Evolutionary conservation across 2,329 filamentous ascomycete species (phyloP).

Genomic region (Achaetomium macrosporum): DNA sequence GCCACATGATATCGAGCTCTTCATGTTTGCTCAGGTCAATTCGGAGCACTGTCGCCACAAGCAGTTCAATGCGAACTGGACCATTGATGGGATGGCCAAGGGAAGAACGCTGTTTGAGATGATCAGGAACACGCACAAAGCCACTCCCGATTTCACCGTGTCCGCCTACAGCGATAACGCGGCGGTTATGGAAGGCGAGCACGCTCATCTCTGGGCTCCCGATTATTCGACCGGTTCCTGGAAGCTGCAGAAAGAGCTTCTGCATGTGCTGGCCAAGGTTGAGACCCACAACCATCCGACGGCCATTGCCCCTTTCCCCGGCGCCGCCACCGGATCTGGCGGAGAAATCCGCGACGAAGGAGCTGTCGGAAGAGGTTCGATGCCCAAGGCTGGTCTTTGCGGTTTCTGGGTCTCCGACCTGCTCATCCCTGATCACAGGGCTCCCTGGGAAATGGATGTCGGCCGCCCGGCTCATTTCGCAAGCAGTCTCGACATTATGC

Average conservation of each 20-base stretch:
- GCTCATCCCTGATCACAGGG: conserved; percentile 72
- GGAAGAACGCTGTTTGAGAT: conserved; percentile 82
- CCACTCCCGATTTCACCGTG: conserved; percentile 73
- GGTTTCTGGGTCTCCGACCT: conserved; percentile 96
- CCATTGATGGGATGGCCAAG: conserved; percentile 79
- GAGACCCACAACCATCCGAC: conserved; percentile 98
- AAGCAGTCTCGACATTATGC: conserved; percentile 92
- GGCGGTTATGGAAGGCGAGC: conserved; percentile 74
- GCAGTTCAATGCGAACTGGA: conserved; percentile 96
- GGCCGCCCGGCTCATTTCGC: conserved; percentile 89
- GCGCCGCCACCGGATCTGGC: conserved; percentile 90
- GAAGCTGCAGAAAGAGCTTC: conserved; percentile 77
- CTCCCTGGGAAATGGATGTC: conserved; percentile 87
- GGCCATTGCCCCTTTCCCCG: conserved; percentile 86
- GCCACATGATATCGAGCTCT: conserved; percentile 88
- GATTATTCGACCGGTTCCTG: conserved; percentile 81
- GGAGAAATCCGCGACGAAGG: conserved; percentile 96
- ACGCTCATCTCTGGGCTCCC: conserved; percentile 77
- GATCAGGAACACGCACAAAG: conserved; percentile 93
- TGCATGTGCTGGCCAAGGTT: conserved; percentile 88
- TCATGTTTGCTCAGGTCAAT: conserved; percentile 99
- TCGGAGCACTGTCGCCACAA: conserved; percentile 86
- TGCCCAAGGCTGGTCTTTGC: conserved; percentile 82
- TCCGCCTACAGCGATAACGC: conserved; percentile 98
- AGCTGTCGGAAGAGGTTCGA: conserved; percentile 86